Percentiles rank a stretch among this genome's conserved stretches.
Conservation (phyloP, 129 eudicot genomes). For the Helianthus tuberosus region DNA sequence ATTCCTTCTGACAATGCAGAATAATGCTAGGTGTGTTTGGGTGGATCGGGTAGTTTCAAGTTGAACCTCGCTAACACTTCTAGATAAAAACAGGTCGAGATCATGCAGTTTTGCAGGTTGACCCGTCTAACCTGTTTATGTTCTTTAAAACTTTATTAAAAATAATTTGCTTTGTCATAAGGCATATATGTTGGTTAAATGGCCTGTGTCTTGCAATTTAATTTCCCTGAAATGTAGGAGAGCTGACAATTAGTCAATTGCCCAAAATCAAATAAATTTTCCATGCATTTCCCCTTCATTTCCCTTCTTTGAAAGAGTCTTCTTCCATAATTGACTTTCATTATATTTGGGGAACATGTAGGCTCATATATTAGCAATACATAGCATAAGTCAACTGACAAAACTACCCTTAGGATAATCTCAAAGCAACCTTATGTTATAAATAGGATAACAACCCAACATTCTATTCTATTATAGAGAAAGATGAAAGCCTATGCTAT, state of each 20-base stretch:
- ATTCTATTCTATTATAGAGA: slow-evolving; percentile 8
- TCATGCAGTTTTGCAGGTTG: too few species aligned
- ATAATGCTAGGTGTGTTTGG: too few species aligned
- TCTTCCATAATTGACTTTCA: neutral
- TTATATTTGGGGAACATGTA: neutral
- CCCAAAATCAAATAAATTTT: slow-evolving; percentile 10
- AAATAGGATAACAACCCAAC: slow-evolving; percentile 10
- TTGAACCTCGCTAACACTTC: too few species aligned
- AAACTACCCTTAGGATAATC: slow-evolving; percentile 7
- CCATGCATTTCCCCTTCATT: neutral
- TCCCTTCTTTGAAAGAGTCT: slow-evolving; percentile 23
- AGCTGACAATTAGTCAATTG: slow-evolving; percentile 23
- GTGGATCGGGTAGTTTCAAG: too few species aligned
- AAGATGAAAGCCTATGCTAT: slow-evolving; percentile 38
- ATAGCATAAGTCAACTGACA: slow-evolving; percentile 17
- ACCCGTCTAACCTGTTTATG: too few species aligned
- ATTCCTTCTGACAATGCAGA: too few species aligned
- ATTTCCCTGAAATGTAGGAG: neutral
- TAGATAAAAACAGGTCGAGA: too few species aligned
- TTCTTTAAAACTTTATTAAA: neutral
- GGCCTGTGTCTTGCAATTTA: slow-evolving; percentile 1
- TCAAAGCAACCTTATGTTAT: slow-evolving; percentile 15
- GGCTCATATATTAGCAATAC: too few species aligned
- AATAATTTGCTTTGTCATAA: neutral
- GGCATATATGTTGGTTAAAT: slow-evolving; percentile 5